Percentiles rank a stretch among this genome's conserved stretches.
phyloP scores from a whole-genome alignment of 768 basidiomycete genomes.

The Podaxis carcinomalis region DNA sequence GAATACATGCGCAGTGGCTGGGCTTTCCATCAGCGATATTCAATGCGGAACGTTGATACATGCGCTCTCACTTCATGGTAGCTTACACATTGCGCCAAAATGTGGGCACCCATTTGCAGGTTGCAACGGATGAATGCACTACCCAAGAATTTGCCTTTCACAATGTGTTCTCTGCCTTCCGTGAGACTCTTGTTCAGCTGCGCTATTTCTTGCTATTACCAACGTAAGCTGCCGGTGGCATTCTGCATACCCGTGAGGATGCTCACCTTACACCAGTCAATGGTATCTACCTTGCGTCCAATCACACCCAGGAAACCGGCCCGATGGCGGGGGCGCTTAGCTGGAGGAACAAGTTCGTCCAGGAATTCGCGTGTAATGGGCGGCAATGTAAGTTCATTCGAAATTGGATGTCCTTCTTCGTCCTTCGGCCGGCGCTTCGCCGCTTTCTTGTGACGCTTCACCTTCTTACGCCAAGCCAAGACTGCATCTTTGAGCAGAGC shows the following conservation, averaged over 20 bases:
- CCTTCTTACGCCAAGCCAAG: slow-evolving; percentile 35
- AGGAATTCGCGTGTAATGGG: slow-evolving; percentile 30
- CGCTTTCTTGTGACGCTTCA: slow-evolving; percentile 28
- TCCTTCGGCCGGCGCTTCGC: slow-evolving; percentile 24
- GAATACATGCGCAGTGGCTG: slow-evolving; percentile 55
- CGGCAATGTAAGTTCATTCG: slow-evolving; percentile 18
- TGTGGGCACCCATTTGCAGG: slow-evolving; percentile 70
- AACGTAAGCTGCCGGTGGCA: not conserved
- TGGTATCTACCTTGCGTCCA: slow-evolving; percentile 64
- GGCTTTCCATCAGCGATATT: not conserved
- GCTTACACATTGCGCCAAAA: slow-evolving; percentile 57
- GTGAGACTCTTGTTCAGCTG: slow-evolving; percentile 40
- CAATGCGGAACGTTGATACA: slow-evolving; percentile 1
- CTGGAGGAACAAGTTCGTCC: slow-evolving; percentile 48
- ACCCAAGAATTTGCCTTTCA: slow-evolving; percentile 44
- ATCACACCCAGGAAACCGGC: slow-evolving; percentile 44
- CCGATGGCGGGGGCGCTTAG: slow-evolving; percentile 48
- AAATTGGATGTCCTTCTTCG: slow-evolving; percentile 19
- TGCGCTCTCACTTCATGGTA: slow-evolving; percentile 39
- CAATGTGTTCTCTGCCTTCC: slow-evolving; percentile 29
- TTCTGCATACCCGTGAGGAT: not conserved
- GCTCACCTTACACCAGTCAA: slow-evolving; percentile 54
- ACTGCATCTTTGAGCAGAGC: slow-evolving; percentile 39
- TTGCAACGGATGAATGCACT: slow-evolving; percentile 66
- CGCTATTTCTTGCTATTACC: slow-evolving; percentile 44